These are phyloP conservation scores for Saccharomycopsis babjevae DNA, from an alignment of 805 yeast species.

Conservation along the genomic window DNA sequence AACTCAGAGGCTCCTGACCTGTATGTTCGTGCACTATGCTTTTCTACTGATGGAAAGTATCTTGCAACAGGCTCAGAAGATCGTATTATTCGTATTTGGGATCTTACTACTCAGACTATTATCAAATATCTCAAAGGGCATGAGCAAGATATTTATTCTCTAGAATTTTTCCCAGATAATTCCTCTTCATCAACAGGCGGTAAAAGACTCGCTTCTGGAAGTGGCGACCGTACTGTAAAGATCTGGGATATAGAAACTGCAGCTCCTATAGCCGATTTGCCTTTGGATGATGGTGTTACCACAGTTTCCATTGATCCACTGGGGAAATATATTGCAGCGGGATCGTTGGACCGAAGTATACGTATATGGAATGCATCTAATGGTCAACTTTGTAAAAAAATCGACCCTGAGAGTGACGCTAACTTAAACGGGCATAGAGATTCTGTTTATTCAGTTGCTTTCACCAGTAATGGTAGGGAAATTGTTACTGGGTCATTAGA, in stretches of 20 bases:
- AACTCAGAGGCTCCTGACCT: constrained; percentile 54
- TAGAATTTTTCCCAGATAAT: constrained; percentile 80
- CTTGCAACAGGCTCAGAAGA: constrained; percentile 77
- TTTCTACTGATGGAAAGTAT: constrained; percentile 82
- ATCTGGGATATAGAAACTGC: constrained; percentile 92
- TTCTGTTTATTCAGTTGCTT: constrained; percentile 89
- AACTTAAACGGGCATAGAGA: constrained; percentile 91
- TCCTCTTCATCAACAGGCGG: constrained; percentile 38
- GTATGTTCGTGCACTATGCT: constrained; percentile 91
- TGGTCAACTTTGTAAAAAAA: constrained; percentile 83
- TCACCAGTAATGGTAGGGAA: constrained; percentile 83
- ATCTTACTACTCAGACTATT: constrained; percentile 72
- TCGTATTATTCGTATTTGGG: constrained; percentile 92
- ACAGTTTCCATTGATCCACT: constrained; percentile 96
- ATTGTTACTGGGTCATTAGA: constrained; percentile 93
- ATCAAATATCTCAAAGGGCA: constrained; percentile 85
- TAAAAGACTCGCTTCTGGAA: constrained; percentile 76
- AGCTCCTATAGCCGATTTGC: constrained; percentile 76
- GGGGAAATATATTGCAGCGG: constrained; percentile 90
- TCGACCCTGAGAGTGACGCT: constrained; percentile 73
- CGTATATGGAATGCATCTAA: constrained; percentile 95
- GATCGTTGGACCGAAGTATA: constrained; percentile 89
- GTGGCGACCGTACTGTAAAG: constrained; percentile 93
- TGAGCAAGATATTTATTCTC: constrained; percentile 94
- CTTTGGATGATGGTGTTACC: constrained; percentile 96